A percentile compares a stretch with the other conserved stretches of the same genome.
Evolutionary conservation across 371 early-diverging fungal species (phyloP).

Genomic region (Rhizomucor miehei): DNA sequence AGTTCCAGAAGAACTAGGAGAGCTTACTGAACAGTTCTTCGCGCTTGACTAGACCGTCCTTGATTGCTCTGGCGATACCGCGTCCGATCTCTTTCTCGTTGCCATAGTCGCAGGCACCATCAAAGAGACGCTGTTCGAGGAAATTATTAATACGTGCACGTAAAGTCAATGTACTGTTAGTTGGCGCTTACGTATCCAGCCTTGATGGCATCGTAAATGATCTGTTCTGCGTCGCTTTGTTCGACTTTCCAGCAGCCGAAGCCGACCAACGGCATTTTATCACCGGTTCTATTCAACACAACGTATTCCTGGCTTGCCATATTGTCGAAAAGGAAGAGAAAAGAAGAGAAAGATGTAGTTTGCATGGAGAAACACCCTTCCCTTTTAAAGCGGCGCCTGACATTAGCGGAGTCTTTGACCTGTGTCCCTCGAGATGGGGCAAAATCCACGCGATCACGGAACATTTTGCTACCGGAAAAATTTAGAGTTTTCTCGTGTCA

Average conservation of each 20-base stretch:
- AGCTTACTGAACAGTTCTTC: slow-evolving; percentile 33
- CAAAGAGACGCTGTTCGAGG: slow-evolving; percentile 19
- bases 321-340: background rate
- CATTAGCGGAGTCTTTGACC: no score
- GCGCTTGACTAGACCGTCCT: slow-evolving; percentile 53
- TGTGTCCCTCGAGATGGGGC: no score
- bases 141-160: background rate
- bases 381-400: no score
- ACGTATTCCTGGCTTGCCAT: slow-evolving; percentile 6
- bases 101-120: slow-evolving; percentile 40
- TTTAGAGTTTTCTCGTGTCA: no score
- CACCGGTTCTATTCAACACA: slow-evolving; percentile 19
- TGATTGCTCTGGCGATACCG: slow-evolving; percentile 45
- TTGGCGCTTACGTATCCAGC: slow-evolving; percentile 21
- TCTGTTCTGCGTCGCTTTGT: slow-evolving; percentile 14
- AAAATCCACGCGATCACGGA: no score
- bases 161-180: background rate
- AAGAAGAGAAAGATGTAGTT: background rate
- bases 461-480: no score
- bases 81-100: slow-evolving; percentile 68
- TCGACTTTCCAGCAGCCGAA: slow-evolving; percentile 33
- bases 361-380: no score
- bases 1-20: background rate
- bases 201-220: slow-evolving; percentile 39
- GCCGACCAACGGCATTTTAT: slow-evolving; percentile 34